Base-by-base conservation (phyloP, 2,329 filamentous ascomycete species). In the Sclerotinia glacialis region DNA sequence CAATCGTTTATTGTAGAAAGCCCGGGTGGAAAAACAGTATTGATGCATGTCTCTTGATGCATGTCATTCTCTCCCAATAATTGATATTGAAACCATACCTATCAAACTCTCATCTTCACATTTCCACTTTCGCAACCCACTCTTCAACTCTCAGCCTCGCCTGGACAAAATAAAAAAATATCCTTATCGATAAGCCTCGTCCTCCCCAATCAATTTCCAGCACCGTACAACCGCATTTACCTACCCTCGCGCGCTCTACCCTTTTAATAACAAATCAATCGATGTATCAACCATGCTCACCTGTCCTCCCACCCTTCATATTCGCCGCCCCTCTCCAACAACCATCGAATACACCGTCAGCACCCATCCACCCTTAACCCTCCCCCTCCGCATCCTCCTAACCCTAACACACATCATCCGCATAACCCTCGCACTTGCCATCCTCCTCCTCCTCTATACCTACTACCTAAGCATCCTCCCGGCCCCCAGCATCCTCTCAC, bases 311-410 rank as follows among this genome's bases (percentile, higher is more conserved):
- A 83, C 83, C 72, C 85, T 92, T 61, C 83, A 81, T 72, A 84
- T 84, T 68, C 83, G 86, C 71, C 85, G 87, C 28, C 90, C 91
- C 60, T 93, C 95, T 31, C 89, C 92, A 56, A 96, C 93, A 3
- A 97, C 95, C n/a, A 88, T 91, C 76, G 90, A 91, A 71, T 98
- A 94, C 83, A 96, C 90, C 40, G 91, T 97, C 66, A 95, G 93
- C 46, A 97, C 93, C 67, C 86, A 87, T 54, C 86, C 90, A 0
- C 79, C 80, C 0, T 76, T 79, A 5, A 83, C 83, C 0, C 68
- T 84, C 21, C 73, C 82, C 2, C 78, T 83, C 8, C 83, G 80
- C 50, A 70, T 83, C 44, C 75, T 84, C 26, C 77, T 83, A 61
- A 68, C 76, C 54, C 70, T 82, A 54, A 78, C 84, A 47, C 74